These are phyloP conservation scores for Oenanthe sinensis DNA, from an alignment of 129 eudicot genomes.

Conservation along the genomic window DNA sequence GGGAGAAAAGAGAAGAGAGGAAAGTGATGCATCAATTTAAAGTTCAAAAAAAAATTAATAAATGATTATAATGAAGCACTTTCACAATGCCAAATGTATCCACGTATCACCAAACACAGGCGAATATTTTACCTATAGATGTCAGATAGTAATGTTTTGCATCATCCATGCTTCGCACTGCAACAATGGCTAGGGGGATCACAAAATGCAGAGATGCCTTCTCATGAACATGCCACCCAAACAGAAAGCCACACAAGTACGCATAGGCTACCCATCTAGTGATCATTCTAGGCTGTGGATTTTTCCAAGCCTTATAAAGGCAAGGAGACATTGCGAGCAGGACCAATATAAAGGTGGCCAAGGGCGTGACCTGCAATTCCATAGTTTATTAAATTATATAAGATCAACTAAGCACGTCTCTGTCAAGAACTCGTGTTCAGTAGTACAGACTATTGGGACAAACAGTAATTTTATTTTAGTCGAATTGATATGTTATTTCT, in stretches of 20 bases:
- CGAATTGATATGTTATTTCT: neutral
- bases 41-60: neutral
- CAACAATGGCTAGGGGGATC: conserved; percentile 64
- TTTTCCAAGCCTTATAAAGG: conserved; percentile 69
- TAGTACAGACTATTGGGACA: neutral
- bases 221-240: conserved; percentile 99
- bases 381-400: neutral
- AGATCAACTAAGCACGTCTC: neutral
- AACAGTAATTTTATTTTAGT: neutral
- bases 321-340: conserved; percentile 66
- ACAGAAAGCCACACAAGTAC: conserved; percentile 82
- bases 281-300: conserved; percentile 80
- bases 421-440: neutral
- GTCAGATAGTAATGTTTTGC: conserved; percentile 75
- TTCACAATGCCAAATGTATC: neutral
- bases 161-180: conserved; percentile 55
- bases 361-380: conserved; percentile 69
- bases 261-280: conserved; percentile 90
- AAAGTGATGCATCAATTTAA: neutral
- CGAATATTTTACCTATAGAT: conserved; percentile 52
- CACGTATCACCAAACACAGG: neutral
- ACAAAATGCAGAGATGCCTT: conserved; percentile 94
- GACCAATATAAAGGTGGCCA: conserved; percentile 52
- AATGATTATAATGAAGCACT: neutral
- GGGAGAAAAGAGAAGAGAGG: neutral